phyloP scores from a whole-genome alignment of 169 alveolate species.

The Perkinsus olseni region DNA sequence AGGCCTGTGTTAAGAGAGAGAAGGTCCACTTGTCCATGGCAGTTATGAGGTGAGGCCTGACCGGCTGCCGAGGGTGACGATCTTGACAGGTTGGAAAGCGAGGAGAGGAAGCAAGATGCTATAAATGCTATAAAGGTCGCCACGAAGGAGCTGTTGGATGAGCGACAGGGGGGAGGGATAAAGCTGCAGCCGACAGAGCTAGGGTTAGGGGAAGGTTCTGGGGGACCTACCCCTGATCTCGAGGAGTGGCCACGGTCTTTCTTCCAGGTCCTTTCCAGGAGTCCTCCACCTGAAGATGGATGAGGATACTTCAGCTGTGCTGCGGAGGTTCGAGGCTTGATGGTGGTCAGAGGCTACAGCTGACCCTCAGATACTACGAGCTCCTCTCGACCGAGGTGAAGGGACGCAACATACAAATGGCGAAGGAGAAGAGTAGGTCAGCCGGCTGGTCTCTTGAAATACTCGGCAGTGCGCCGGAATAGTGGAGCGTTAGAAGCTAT shows the following conservation, averaged over 20 bases:
- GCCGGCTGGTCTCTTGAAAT: too few species aligned
- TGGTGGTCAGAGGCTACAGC: background rate
- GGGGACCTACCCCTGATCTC: background rate
- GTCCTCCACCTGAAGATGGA: background rate
- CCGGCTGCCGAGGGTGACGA: background rate
- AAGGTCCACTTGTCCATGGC: background rate
- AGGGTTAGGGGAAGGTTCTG: too few species aligned
- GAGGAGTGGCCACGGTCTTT: background rate
- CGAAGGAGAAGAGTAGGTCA: background rate
- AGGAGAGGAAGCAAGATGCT: background rate
- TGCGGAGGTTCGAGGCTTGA: background rate
- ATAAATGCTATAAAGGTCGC: background rate
- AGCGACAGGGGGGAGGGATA: background rate
- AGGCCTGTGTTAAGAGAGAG: background rate
- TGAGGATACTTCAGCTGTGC: background rate
- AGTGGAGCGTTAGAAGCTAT: too few species aligned
- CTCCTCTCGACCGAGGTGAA: background rate
- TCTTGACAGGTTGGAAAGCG: background rate
- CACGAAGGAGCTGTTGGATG: background rate
- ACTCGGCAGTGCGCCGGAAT: background rate
- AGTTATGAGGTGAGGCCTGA: background rate
- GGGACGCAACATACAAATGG: background rate
- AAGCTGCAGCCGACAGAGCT: background rate
- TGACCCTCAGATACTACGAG: background rate
- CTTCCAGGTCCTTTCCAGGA: background rate